Conservation (phyloP, 2,329 filamentous ascomycete species). For the Colletotrichum tanaceti region DNA sequence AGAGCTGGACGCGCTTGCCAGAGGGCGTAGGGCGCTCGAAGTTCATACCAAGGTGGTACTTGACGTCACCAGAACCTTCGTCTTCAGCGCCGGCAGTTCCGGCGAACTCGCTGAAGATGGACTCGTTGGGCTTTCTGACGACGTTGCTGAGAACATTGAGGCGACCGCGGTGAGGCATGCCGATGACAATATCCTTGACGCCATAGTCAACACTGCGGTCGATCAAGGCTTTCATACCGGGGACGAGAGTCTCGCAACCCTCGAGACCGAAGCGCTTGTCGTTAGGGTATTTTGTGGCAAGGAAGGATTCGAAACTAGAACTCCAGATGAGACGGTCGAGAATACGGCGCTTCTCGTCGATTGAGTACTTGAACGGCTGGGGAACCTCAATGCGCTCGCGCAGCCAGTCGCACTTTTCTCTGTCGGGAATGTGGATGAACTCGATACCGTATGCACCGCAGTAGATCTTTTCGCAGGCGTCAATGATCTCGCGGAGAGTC, state of each 20-base stretch:
- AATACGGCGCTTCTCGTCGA: slow-evolving; percentile 98
- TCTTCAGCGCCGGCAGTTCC: slow-evolving; percentile 88
- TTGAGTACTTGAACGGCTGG: slow-evolving; percentile 94
- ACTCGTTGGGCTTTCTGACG: slow-evolving; percentile 98
- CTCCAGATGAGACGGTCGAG: slow-evolving; percentile 98
- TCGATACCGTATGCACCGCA: slow-evolving; percentile 97
- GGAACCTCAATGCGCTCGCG: slow-evolving; percentile 95
- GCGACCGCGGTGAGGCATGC: slow-evolving; percentile 98
- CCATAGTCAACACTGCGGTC: slow-evolving; percentile 98
- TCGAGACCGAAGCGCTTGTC: slow-evolving; percentile 99
- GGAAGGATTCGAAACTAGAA: slow-evolving; percentile 95
- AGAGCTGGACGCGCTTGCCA: slow-evolving; percentile 98
- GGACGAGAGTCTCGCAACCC: slow-evolving; percentile 95
- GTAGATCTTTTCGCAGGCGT: slow-evolving; percentile 93
- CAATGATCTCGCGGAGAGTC: slow-evolving; percentile 94
- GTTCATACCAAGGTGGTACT: slow-evolving; percentile 99
- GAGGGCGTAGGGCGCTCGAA: slow-evolving; percentile 98
- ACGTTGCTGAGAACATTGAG: slow-evolving; percentile 98
- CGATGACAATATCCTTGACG: slow-evolving; percentile 98
- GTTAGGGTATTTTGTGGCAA: slow-evolving; percentile 98
- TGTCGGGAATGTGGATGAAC: slow-evolving; percentile 98
- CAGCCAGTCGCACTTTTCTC: slow-evolving; percentile 98
- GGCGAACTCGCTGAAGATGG: slow-evolving; percentile 98
- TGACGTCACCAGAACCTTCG: slow-evolving; percentile 98
- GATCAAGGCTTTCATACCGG: slow-evolving; percentile 99